Percentiles rank a stretch among this genome's conserved stretches.
Evolutionary conservation across 2,329 filamentous ascomycete species (phyloP).

Genomic region (Monosporascus sp.): DNA sequence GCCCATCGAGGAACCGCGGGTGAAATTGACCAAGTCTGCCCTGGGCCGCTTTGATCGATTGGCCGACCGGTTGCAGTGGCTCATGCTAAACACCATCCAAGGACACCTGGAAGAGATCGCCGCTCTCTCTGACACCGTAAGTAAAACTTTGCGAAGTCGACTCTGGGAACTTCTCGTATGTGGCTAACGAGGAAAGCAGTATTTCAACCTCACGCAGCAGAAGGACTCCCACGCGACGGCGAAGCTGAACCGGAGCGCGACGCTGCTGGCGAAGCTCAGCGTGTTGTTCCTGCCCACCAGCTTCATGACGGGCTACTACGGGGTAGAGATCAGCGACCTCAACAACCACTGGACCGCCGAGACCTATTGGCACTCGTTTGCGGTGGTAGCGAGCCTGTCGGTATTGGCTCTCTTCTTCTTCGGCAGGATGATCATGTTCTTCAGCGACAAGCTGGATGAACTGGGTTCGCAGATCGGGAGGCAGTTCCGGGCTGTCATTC

Average conservation of each 20-base stretch:
- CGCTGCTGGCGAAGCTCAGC: slow-evolving; percentile 68
- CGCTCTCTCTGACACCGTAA: slow-evolving; percentile 61
- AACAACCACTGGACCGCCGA: slow-evolving; percentile 51
- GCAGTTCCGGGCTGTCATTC: slow-evolving; percentile 1
- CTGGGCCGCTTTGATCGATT: slow-evolving; percentile 54
- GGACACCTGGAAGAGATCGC: slow-evolving; percentile 66
- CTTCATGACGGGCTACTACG: slow-evolving; percentile 71
- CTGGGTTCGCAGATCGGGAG: slow-evolving; percentile 21
- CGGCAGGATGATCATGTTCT: slow-evolving; percentile 38
- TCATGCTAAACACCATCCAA: slow-evolving; percentile 57
- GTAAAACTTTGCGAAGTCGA: slow-evolving; percentile 10
- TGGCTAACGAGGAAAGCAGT: slow-evolving; percentile 38
- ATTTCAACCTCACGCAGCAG: slow-evolving; percentile 72
- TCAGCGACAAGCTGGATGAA: slow-evolving; percentile 40
- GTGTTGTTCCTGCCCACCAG: slow-evolving; percentile 72
- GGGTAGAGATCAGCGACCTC: slow-evolving; percentile 56
- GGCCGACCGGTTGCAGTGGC: slow-evolving; percentile 52
- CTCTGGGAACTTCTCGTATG: neutral
- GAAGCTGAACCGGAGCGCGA: slow-evolving; percentile 64
- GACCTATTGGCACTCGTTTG: slow-evolving; percentile 66
- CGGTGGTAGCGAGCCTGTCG: slow-evolving; percentile 55
- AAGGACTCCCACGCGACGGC: slow-evolving; percentile 71
- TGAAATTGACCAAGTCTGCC: slow-evolving; percentile 39
- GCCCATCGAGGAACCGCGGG: slow-evolving; percentile 5
- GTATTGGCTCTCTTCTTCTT: slow-evolving; percentile 54